Percentiles rank a stretch among this genome's conserved stretches.
Conservation (phyloP, 2,329 filamentous ascomycete genomes). For the Epichloe baconii region DNA sequence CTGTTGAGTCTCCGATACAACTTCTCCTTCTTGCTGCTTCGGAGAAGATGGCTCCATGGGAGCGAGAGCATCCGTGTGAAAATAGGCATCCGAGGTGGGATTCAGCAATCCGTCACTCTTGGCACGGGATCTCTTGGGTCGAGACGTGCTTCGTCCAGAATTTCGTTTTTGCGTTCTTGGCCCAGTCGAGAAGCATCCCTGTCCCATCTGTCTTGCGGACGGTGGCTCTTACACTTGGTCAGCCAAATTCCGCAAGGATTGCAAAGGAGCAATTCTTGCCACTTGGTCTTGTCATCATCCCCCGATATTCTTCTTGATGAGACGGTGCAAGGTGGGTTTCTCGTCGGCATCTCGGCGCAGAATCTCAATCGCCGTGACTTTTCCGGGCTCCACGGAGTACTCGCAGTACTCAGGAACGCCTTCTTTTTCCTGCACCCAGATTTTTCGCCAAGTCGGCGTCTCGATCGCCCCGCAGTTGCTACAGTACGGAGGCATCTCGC, state of each 20-base stretch:
- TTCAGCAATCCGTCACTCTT: slow-evolving; percentile 33
- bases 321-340: slow-evolving; percentile 52
- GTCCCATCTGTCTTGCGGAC: slow-evolving; percentile 75
- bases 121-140: slow-evolving; percentile 34
- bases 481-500: slow-evolving; percentile 79
- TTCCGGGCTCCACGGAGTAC: slow-evolving; percentile 58
- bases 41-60: slow-evolving; percentile 28
- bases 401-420: slow-evolving; percentile 59
- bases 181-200: slow-evolving; percentile 42
- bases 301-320: slow-evolving; percentile 64
- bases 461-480: slow-evolving; percentile 90
- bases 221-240: slow-evolving; percentile 72
- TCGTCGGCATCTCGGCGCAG: slow-evolving; percentile 50
- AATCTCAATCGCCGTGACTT: slow-evolving; percentile 61
- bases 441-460: slow-evolving; percentile 91
- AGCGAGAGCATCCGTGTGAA: slow-evolving; percentile 39
- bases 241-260: slow-evolving; percentile 97
- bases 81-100: slow-evolving; percentile 40
- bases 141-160: slow-evolving; percentile 26
- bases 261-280: slow-evolving; percentile 66
- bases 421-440: slow-evolving; percentile 66
- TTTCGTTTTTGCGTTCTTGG: slow-evolving; percentile 36
- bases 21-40: slow-evolving; percentile 11
- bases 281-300: slow-evolving; percentile 51
- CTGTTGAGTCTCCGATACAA: slow-evolving; percentile 9